These are phyloP conservation scores for Auricularia heimuer DNA, from an alignment of 768 basidiomycete genomes.

Conservation along the genomic window DNA sequence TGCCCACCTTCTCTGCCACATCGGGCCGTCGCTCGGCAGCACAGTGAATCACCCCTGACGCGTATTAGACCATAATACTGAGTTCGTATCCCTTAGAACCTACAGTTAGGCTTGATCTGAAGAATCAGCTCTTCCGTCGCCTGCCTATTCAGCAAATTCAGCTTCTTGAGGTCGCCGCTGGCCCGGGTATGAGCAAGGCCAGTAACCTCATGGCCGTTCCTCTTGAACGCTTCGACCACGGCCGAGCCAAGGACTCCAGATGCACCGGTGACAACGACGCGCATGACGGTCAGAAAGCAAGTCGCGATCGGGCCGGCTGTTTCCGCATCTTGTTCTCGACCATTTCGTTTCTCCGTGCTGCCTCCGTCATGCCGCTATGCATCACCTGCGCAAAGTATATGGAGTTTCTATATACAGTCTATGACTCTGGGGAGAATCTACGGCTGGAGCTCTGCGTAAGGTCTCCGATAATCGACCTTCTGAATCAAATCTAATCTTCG, in stretches of 20 bases:
- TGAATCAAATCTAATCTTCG: conserved; percentile 16
- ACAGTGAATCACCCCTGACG: conserved; percentile 76
- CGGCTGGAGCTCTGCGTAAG: conserved; percentile 73
- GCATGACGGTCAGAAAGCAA: not conserved
- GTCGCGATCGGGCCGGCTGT: not conserved
- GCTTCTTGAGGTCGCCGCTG: conserved; percentile 37
- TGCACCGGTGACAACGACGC: conserved; percentile 47
- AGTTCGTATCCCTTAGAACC: conserved; percentile 14
- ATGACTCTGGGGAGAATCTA: conserved; percentile 67
- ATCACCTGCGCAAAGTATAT: conserved; percentile 60
- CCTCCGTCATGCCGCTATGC: conserved; percentile 60
- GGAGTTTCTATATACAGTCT: conserved; percentile 69
- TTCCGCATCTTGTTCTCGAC: not conserved
- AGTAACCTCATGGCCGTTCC: conserved; percentile 35
- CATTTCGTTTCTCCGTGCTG: not conserved
- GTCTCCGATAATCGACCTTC: conserved; percentile 20
- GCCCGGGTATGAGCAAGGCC: conserved; percentile 68
- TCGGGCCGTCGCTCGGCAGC: conserved; percentile 92
- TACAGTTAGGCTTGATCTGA: conserved; percentile 60
- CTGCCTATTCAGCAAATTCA: conserved; percentile 58
- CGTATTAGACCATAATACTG: too few species aligned
- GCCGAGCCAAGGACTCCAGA: conserved; percentile 86
- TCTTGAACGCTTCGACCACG: conserved; percentile 56
- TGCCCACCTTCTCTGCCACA: conserved; percentile 73
- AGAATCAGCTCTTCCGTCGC: conserved; percentile 47